These are phyloP conservation scores for Coemansia sp. DNA, from an alignment of 192 early-diverging fungal species.

Conservation along the genomic window DNA sequence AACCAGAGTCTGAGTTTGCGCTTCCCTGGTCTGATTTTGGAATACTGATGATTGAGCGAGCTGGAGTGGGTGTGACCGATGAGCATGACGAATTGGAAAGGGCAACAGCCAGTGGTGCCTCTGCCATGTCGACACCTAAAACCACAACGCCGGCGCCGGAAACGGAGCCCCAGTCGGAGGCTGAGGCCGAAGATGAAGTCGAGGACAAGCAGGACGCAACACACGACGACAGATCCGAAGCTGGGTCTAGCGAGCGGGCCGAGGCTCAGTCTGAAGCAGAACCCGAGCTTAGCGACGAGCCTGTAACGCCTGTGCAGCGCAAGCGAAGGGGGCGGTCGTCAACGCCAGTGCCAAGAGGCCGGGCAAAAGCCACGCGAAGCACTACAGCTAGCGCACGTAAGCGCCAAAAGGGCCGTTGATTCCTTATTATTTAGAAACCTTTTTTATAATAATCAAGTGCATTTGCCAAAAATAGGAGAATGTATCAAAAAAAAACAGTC, in stretches of 20 bases:
- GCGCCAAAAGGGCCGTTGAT: conserved; percentile 28
- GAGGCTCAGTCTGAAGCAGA: conserved; percentile 20
- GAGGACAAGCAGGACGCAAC: conserved; percentile 7
- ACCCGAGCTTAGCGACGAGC: conserved; percentile 26
- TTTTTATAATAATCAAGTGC: neutral
- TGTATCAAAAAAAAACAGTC: neutral
- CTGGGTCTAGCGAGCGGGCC: neutral
- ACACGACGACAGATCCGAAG: conserved; percentile 7
- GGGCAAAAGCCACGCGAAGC: conserved; percentile 33
- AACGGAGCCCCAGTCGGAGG: conserved; percentile 4
- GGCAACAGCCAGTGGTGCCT: conserved; percentile 3
- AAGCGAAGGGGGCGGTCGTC: conserved; percentile 33
- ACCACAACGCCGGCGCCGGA: conserved; percentile 15
- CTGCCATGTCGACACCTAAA: conserved; percentile 9
- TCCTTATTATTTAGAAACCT: neutral
- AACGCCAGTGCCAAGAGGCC: conserved; percentile 42
- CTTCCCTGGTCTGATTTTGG: conserved; percentile 53
- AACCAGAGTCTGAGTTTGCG: conserved; percentile 30
- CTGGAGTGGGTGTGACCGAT: conserved; percentile 28
- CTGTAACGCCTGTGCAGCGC: conserved; percentile 24
- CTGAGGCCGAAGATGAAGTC: conserved; percentile 18
- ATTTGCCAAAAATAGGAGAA: neutral
- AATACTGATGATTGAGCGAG: conserved; percentile 46
- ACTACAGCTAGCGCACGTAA: conserved; percentile 29
- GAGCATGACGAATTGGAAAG: conserved; percentile 21